A percentile compares a stretch with the other conserved stretches of the same genome.
Evolutionary conservation across 2,329 filamentous ascomycete species (phyloP).

Genomic region (Apiospora phragmitis): DNA sequence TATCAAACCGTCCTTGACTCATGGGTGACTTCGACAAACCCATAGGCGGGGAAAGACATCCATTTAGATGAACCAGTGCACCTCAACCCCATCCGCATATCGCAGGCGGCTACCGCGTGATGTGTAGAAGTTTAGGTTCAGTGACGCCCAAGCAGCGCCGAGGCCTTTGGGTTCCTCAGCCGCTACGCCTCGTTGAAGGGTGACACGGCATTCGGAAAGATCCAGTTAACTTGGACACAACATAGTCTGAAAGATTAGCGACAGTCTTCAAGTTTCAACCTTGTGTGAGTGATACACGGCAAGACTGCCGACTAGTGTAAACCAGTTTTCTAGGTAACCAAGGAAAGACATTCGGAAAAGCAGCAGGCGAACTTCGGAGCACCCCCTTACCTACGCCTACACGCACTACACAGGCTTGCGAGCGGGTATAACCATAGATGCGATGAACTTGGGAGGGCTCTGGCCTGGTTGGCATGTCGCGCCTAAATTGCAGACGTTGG

Average conservation of each 20-base stretch:
- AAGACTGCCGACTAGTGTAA: slow-evolving; percentile 19
- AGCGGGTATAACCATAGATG: not conserved
- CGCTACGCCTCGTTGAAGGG: slow-evolving; percentile 12
- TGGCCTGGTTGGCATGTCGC: not conserved
- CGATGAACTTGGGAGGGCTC: not conserved
- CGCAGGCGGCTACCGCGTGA: not conserved
- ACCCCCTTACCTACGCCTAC: not conserved
- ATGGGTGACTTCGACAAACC: too few relatives aligned
- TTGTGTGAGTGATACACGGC: slow-evolving; percentile 22
- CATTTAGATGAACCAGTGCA: not conserved
- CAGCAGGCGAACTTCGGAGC: not conserved
- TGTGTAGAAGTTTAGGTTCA: not conserved
- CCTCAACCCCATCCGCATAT: not conserved
- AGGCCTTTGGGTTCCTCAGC: not conserved
- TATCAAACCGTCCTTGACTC: not conserved
- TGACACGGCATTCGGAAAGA: slow-evolving; percentile 31
- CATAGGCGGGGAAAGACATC: not conserved
- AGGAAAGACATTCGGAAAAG: slow-evolving; percentile 23
- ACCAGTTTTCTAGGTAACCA: slow-evolving; percentile 23
- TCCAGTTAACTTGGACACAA: slow-evolving; percentile 25
- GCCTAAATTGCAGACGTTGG: not conserved
- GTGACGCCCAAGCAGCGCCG: not conserved
- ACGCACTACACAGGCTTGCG: not conserved
- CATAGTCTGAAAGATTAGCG: slow-evolving; percentile 22
- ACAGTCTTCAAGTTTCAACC: slow-evolving; percentile 27